Conservation (phyloP, 2,329 filamentous ascomycete species). For the Reticulascus tulasneorum region DNA sequence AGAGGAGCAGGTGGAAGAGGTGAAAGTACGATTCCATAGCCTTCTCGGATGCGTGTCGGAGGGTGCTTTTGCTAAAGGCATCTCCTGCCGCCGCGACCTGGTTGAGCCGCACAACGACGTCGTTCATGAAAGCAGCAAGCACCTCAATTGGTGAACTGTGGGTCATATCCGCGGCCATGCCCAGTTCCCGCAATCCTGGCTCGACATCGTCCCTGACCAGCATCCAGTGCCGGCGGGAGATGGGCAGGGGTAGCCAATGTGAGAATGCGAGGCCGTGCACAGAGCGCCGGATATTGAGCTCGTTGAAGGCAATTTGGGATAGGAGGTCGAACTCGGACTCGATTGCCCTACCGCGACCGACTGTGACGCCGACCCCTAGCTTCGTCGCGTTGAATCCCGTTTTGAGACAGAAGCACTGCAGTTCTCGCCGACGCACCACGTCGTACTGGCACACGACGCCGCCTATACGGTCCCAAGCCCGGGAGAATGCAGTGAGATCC, state of each 20-base stretch:
- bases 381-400: conserved; percentile 30
- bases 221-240: conserved; percentile 41
- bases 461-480: conserved; percentile 31
- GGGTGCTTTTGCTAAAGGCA: conserved; percentile 27
- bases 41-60: conserved; percentile 46
- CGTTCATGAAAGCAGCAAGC: conserved; percentile 46
- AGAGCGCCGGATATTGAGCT: conserved; percentile 31
- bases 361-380: conserved; percentile 38
- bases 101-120: conserved; percentile 45
- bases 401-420: conserved; percentile 45
- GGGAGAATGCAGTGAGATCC: conserved; percentile 31
- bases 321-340: conserved; percentile 47
- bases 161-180: conserved; percentile 14
- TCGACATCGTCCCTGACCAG: conserved; percentile 20
- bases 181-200: conserved; percentile 21
- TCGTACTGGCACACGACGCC: conserved; percentile 28
- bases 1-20: conserved; percentile 47
- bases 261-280: conserved; percentile 37
- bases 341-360: conserved; percentile 22
- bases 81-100: conserved; percentile 12
- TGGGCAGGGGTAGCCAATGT: conserved; percentile 42
- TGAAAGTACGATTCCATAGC: conserved; percentile 50
- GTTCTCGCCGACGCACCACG: conserved; percentile 35
- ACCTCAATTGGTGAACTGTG: conserved; percentile 23
- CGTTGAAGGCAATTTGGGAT: conserved; percentile 34